Conservation (phyloP, 2,329 filamentous ascomycete genomes). For the Cyphellophora attinorum region DNA sequence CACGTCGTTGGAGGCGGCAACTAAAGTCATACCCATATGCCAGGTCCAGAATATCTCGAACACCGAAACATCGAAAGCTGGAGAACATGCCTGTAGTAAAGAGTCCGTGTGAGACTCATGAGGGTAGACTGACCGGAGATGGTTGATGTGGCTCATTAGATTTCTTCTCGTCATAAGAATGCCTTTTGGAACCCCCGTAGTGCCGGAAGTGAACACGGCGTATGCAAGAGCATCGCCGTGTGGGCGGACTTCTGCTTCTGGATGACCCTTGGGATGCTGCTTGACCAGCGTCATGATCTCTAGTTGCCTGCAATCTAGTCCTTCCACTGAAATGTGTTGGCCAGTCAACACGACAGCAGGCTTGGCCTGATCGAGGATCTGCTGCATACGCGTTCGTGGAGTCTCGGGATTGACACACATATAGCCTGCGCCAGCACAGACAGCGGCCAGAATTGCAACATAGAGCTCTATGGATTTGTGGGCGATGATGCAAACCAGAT, state of each 20-base stretch:
- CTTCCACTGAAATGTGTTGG: not conserved
- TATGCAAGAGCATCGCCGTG: conserved; percentile 50
- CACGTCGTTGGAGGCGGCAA: conserved; percentile 62
- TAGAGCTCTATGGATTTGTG: conserved; percentile 69
- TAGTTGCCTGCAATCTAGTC: too few relatives aligned
- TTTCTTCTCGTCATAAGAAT: conserved; percentile 69
- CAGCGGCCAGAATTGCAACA: conserved; percentile 59
- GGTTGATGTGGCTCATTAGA: conserved; percentile 64
- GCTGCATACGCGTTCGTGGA: conserved; percentile 49
- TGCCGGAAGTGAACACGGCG: conserved; percentile 75
- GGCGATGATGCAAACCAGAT: conserved; percentile 64
- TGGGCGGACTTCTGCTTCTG: conserved; percentile 21
- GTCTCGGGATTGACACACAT: conserved; percentile 69
- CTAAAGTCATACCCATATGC: conserved; percentile 68
- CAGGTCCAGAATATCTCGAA: conserved; percentile 87
- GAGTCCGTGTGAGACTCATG: conserved; percentile 37
- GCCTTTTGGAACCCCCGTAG: conserved; percentile 70
- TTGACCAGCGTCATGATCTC: too few relatives aligned
- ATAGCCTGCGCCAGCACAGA: conserved; percentile 70
- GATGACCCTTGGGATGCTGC: not conserved
- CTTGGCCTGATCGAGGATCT: conserved; percentile 54
- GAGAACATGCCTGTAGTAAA: conserved; percentile 74
- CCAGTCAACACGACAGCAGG: conserved; percentile 5
- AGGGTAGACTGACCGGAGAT: conserved; percentile 59
- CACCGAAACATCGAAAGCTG: conserved; percentile 77